Percentiles rank a stretch among this genome's conserved stretches.
phyloP scores from a whole-genome alignment of 805 yeast species.

The Saccharomyces jurei region DNA sequence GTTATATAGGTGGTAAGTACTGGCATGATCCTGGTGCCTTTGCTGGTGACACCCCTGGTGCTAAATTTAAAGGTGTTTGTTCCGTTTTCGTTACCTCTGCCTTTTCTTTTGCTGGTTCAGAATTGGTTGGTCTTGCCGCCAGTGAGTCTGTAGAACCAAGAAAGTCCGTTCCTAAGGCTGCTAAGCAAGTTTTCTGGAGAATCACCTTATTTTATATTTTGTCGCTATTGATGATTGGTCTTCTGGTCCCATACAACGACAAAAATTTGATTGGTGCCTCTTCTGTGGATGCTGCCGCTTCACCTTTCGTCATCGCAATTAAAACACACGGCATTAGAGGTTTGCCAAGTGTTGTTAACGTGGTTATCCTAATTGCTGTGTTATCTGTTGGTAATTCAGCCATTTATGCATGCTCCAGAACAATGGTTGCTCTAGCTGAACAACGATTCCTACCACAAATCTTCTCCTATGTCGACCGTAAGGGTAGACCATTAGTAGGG shows the following conservation, averaged over 20 bases:
- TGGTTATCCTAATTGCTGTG: constrained; percentile 57
- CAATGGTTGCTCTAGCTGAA: constrained; percentile 53
- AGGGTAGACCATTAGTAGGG: constrained; percentile 60
- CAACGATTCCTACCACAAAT: constrained; percentile 55
- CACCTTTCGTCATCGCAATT: constrained; percentile 74
- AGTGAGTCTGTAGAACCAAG: constrained; percentile 43
- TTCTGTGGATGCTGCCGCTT: constrained; percentile 54
- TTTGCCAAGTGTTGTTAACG: constrained; percentile 58
- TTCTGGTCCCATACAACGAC: constrained; percentile 41
- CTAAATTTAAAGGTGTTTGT: constrained; percentile 53
- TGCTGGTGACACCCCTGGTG: constrained; percentile 35
- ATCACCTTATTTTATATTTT: constrained; percentile 40
- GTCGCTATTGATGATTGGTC: constrained; percentile 38
- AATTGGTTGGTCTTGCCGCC: constrained; percentile 44
- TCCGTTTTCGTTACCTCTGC: constrained; percentile 73
- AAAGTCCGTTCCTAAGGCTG: constrained; percentile 42
- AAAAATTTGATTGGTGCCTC: constrained; percentile 39
- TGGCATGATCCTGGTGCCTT: constrained; percentile 55
- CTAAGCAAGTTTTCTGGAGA: constrained; percentile 52
- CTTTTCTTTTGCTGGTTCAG: constrained; percentile 48
- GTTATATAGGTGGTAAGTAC: constrained; percentile 42
- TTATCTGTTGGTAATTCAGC: constrained; percentile 67
- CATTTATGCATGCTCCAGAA: constrained; percentile 64
- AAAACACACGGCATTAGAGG: constrained; percentile 55
- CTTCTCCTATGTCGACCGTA: constrained; percentile 53